Evolutionary conservation across 768 basidiomycete genomes (phyloP), one percentile per base, ranked within the genome.

Genomic region (Coprinopsis sp.): DNA sequence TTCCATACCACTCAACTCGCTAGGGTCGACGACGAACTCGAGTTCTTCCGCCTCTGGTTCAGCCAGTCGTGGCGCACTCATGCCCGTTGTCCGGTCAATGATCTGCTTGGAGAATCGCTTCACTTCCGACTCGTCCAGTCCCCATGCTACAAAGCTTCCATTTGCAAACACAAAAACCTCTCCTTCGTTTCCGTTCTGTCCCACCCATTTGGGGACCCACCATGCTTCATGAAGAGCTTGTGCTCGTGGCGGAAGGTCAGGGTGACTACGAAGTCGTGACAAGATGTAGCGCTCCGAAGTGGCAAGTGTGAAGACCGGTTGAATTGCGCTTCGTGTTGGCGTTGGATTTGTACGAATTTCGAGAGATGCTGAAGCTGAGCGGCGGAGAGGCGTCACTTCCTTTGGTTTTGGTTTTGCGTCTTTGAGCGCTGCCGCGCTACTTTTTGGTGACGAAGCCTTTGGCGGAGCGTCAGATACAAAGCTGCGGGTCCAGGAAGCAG

Each of bases 141-240:
- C 91, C 92, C 92, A 96, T 55, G 83, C 91, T 5, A 96, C 93
- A 48, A 91, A 84, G 54, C 81, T 88, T 2, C 92, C 92, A 53
- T 90, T 91, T 16, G 77, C 74, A 61, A 96, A 96, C 11, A 96
- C 76, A 62, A 94, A 95, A 10, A 92, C 69, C 62, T 96, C 93
- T 13, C 91, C 92, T 46, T 81, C 73, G 47, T 67, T 67, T 16
- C 71, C 79, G 19, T 69, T 60, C 18, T 67, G 59, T 0, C 77
- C 77, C 13, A 33, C 37, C 81, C 85, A 89, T 48, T 72, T 74
- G 27, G 87, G 84, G 19, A 90, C 70, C 86, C 87, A 91, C 76
- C 81, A 85, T 6, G 84, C 74, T 42, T 90, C 89, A 45, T 91
- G 84, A 33, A 87, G 70, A 19, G 74, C 71, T 51, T 77, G 78